These are phyloP conservation scores for Colletotrichum sp. DNA, from an alignment of 2,329 filamentous ascomycete species.

Conservation along the genomic window DNA sequence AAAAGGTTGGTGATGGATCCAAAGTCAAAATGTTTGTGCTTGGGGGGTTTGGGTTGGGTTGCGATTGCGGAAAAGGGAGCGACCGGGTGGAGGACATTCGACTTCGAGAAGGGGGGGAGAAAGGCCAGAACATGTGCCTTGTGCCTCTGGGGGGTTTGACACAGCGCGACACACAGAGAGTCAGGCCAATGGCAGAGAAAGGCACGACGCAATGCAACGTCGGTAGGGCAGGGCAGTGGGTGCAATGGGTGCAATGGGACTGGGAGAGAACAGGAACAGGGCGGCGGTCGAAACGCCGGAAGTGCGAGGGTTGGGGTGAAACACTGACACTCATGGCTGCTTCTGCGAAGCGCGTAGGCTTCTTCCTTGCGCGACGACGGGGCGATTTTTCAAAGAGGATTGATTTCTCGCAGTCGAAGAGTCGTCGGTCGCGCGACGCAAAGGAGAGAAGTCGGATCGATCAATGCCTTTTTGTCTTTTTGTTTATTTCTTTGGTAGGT, in stretches of 20 bases:
- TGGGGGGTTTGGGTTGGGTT: not conserved
- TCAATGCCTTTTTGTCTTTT: not conserved
- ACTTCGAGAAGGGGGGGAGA: slow-evolving; percentile 11
- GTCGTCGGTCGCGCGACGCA: not conserved
- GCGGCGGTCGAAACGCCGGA: slow-evolving; percentile 23
- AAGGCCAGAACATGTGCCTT: slow-evolving; percentile 19
- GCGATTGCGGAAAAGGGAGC: not conserved
- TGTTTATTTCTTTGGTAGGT: not conserved
- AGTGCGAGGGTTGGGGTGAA: slow-evolving; percentile 30
- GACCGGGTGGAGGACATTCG: slow-evolving; percentile 4
- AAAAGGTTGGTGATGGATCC: slow-evolving; percentile 11
- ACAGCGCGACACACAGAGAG: slow-evolving; percentile 2
- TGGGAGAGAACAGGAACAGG: not conserved
- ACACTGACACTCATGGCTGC: slow-evolving; percentile 57
- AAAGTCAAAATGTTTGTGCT: slow-evolving; percentile 1
- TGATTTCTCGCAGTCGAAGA: not conserved
- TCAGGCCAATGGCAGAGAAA: not conserved
- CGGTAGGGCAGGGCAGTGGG: not conserved
- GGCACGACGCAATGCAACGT: not conserved
- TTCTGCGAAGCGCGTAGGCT: slow-evolving; percentile 23
- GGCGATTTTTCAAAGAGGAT: not conserved
- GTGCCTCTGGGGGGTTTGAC: not conserved
- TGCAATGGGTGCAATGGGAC: not conserved
- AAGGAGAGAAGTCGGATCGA: not conserved
- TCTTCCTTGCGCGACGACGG: slow-evolving; percentile 22